These are phyloP conservation scores for Trypanosoma cruzi DNA, from an alignment of 208 protist genomes.

Conservation along the genomic window DNA sequence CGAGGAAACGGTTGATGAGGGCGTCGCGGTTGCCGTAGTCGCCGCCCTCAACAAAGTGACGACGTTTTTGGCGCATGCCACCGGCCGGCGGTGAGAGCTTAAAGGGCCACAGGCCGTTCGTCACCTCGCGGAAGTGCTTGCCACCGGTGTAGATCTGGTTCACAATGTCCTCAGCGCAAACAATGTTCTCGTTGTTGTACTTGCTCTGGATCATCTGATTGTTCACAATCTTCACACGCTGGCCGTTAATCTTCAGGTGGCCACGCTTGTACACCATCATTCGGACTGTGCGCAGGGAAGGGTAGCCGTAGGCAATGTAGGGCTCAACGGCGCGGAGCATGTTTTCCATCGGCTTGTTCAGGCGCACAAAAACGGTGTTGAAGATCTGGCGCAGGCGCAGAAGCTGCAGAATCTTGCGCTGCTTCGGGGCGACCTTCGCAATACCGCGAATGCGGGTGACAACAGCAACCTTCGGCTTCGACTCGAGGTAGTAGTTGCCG, in stretches of 20 bases:
- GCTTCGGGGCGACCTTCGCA: constrained; percentile 97
- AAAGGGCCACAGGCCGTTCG: constrained; percentile 99
- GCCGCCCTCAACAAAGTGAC: constrained; percentile 99
- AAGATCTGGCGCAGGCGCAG: constrained; percentile 99
- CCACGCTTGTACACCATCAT: constrained; percentile 99
- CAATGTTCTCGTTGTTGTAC: constrained; percentile 95
- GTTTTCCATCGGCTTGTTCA: constrained; percentile 99
- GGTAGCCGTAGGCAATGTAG: constrained; percentile 99
- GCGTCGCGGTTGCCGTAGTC: constrained; percentile 99
- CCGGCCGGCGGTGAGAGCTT: constrained; percentile 96
- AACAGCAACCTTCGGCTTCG: constrained; percentile 99
- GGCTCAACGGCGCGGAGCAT: constrained; percentile 99
- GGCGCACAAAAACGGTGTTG: constrained; percentile 99
- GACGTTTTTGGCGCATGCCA: constrained; percentile 96
- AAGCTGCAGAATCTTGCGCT: constrained; percentile 99
- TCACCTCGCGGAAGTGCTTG: constrained; percentile 98
- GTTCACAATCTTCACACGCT: constrained; percentile 97
- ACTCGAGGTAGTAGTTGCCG: constrained; percentile 98
- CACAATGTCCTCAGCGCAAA: constrained; percentile 99
- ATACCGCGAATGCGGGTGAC: constrained; percentile 99
- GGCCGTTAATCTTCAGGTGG: constrained; percentile 96
- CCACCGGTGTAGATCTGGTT: constrained; percentile 99
- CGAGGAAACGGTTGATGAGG: constrained; percentile 98
- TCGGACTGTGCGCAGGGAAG: constrained; percentile 96
- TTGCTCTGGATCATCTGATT: constrained; percentile 96